Evolutionary conservation across 805 yeast genomes (phyloP).

Genomic region (Cyberlindnera mississippiensis): DNA sequence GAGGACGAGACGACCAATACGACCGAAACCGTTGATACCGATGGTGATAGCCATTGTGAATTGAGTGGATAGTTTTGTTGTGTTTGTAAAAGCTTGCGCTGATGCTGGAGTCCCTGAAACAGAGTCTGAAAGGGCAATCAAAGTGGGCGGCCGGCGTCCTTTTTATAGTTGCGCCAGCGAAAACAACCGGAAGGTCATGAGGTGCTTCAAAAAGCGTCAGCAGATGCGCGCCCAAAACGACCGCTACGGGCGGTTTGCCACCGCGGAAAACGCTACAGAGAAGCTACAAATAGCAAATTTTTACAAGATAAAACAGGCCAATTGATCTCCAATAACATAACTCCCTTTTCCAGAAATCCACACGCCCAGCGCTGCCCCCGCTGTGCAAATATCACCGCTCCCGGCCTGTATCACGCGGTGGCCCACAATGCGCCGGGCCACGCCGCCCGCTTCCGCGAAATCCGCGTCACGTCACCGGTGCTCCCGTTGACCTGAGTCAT

Average conservation of each 20-base stretch:
- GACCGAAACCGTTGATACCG: constrained; percentile 94
- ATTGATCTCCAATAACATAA: too few relatives aligned
- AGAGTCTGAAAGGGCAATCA: background rate
- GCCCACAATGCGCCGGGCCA: background rate
- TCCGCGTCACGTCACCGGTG: constrained; percentile 8
- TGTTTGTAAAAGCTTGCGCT: background rate
- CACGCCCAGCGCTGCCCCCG: too few relatives aligned
- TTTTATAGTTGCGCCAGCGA: constrained; percentile 1
- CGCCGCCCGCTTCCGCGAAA: constrained; percentile 1
- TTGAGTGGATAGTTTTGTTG: background rate
- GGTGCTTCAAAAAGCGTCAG: constrained; percentile 5
- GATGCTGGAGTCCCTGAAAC: background rate
- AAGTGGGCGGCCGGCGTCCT: background rate
- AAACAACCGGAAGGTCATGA: constrained; percentile 1
- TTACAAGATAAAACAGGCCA: too few relatives aligned
- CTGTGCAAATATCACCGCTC: background rate
- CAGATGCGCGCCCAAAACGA: constrained; percentile 13
- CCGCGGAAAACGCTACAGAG: too few relatives aligned
- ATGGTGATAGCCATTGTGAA: constrained; percentile 31
- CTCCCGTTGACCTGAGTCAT: constrained; percentile 9
- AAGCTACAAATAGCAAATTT: too few relatives aligned
- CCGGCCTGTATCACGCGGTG: background rate
- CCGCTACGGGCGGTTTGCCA: too few relatives aligned
- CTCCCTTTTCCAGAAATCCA: too few relatives aligned
- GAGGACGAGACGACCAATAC: constrained; percentile 87